These are phyloP conservation scores for Thelonectria discophora DNA, from an alignment of 2,329 filamentous ascomycete species.

Conservation along the genomic window DNA sequence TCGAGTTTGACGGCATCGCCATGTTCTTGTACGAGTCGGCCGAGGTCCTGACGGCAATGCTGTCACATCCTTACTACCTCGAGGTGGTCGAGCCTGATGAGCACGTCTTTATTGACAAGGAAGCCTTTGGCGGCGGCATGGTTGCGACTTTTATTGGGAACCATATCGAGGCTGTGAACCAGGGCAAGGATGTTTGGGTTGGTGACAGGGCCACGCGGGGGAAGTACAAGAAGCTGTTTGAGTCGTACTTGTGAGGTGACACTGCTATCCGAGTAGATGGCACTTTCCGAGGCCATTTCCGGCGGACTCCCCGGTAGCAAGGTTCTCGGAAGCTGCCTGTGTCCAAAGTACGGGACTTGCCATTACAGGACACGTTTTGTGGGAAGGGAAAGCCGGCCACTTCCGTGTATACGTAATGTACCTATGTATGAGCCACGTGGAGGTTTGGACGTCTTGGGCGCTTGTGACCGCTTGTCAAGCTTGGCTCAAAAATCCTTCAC, in stretches of 20 bases:
- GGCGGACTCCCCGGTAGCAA: too few species aligned
- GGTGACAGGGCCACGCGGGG: conserved; percentile 25
- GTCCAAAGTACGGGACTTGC: too few species aligned
- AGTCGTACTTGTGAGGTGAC: conserved; percentile 26
- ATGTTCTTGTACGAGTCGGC: conserved; percentile 42
- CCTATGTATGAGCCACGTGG: too few species aligned
- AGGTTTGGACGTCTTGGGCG: too few species aligned
- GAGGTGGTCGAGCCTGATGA: conserved; percentile 44
- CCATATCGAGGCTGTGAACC: conserved; percentile 39
- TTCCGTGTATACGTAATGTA: too few species aligned
- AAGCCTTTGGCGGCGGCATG: conserved; percentile 40
- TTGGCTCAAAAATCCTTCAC: too few species aligned
- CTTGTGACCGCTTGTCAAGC: too few species aligned
- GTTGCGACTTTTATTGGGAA: conserved; percentile 41
- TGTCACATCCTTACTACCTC: conserved; percentile 43
- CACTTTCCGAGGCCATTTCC: too few species aligned
- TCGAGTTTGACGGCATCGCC: conserved; percentile 44
- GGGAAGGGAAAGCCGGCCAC: too few species aligned
- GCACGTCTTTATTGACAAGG: conserved; percentile 43
- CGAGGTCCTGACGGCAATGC: conserved; percentile 36
- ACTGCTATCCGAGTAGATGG: too few species aligned
- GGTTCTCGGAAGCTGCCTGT: too few species aligned
- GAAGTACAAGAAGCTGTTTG: conserved; percentile 39
- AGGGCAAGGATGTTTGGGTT: conserved; percentile 37
- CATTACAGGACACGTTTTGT: too few species aligned